Conservation (phyloP, 371 early-diverging fungal genomes). For the Mortierella sp. region DNA sequence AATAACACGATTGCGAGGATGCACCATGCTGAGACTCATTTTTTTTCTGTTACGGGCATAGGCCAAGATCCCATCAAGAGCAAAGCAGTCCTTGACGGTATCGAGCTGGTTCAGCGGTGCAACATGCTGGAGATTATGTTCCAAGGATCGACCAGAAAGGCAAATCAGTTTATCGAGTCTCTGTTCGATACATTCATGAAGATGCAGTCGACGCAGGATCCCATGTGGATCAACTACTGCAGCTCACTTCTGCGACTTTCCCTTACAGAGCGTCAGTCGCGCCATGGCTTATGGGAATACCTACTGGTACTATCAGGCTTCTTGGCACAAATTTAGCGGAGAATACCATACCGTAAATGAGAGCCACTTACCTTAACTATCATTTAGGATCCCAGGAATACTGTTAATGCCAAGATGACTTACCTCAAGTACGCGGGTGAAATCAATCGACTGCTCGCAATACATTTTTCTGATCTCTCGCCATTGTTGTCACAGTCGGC, state of each 20-base stretch:
- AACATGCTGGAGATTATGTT: slow-evolving; percentile 24
- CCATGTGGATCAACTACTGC: slow-evolving; percentile 55
- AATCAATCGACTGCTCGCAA: slow-evolving; percentile 42
- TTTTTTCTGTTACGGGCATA: neutral
- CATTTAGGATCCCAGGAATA: slow-evolving; percentile 25
- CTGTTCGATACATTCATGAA: slow-evolving; percentile 33
- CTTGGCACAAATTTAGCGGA: no score
- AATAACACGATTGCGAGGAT: no score
- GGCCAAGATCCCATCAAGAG: slow-evolving; percentile 38
- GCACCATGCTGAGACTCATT: neutral
- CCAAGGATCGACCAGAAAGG: slow-evolving; percentile 20
- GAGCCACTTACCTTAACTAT: slow-evolving; percentile 10
- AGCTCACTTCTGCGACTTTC: slow-evolving; percentile 56
- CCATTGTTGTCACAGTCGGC: slow-evolving; percentile 15
- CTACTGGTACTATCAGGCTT: slow-evolving; percentile 41
- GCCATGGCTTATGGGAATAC: slow-evolving; percentile 32
- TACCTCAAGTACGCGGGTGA: slow-evolving; percentile 41
- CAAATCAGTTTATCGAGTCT: slow-evolving; percentile 21
- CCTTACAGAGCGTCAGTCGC: slow-evolving; percentile 54
- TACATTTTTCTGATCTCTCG: slow-evolving; percentile 29
- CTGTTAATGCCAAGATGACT: slow-evolving; percentile 22
- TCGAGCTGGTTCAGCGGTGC: slow-evolving; percentile 31
- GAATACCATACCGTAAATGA: no score
- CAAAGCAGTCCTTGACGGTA: slow-evolving; percentile 37
- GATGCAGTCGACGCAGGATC: slow-evolving; percentile 51